A percentile compares a stretch with the other conserved stretches of the same genome.
Evolutionary conservation across 2,329 filamentous ascomycete genomes (phyloP).

Genomic region (Cladosporium sp.): DNA sequence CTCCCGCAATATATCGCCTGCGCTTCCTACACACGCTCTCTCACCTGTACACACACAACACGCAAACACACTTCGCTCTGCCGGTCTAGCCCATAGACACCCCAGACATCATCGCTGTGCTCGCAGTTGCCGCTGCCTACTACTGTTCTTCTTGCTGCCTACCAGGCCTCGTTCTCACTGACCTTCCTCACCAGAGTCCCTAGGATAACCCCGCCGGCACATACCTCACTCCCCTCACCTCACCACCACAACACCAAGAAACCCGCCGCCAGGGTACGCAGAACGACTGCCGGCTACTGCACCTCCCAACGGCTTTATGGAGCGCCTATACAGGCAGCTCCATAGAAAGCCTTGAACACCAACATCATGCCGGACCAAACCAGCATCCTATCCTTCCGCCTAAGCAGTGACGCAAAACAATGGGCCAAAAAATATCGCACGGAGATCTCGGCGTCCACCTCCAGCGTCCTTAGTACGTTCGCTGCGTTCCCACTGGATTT

Average conservation of each 20-base stretch:
- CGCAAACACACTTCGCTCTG: too few relatives aligned
- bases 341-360: conserved; percentile 28
- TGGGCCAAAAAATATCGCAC: conserved; percentile 75
- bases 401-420: conserved; percentile 42
- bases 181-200: background rate
- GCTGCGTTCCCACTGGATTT: conserved; percentile 83
- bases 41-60: background rate
- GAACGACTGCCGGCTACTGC: background rate
- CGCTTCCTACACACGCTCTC: background rate
- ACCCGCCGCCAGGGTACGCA: background rate
- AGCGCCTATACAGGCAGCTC: conserved; percentile 20
- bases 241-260: background rate
- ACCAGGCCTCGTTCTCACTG: background rate
- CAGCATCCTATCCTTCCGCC: conserved; percentile 25
- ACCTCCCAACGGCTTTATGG: conserved; percentile 19
- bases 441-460: conserved; percentile 72
- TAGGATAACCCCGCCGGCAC: background rate
- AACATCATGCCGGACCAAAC: conserved; percentile 22
- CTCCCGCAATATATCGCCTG: conserved; percentile 7
- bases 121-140: background rate
- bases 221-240: background rate
- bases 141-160: background rate
- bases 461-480: conserved; percentile 74
- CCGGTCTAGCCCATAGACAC: too few relatives aligned
- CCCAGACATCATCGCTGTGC: too few relatives aligned